Percentiles rank a stretch among this genome's conserved stretches.
These are phyloP conservation scores for Terfezia claveryi DNA, from an alignment of 495 filamentous ascomycete species.

Conservation along the genomic window DNA sequence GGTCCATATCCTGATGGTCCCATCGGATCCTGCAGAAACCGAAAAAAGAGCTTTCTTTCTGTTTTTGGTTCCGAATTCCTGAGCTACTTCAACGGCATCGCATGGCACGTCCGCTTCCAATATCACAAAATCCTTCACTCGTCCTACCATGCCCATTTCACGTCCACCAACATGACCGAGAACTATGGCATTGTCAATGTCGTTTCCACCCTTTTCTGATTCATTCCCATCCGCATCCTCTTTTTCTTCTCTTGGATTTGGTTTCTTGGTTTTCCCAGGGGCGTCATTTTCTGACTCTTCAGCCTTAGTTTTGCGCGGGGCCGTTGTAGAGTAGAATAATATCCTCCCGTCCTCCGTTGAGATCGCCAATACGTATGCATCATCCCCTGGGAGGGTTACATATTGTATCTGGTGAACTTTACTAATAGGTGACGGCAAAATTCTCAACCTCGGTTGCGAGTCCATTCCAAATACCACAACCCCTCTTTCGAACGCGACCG, in stretches of 20 bases:
- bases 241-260: not conserved
- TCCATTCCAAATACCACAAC: conserved; percentile 60
- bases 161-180: conserved; percentile 64
- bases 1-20: conserved; percentile 54
- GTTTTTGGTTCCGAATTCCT: not conserved
- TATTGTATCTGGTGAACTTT: conserved; percentile 73
- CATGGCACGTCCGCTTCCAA: conserved; percentile 25
- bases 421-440: conserved; percentile 31
- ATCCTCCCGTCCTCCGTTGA: conserved; percentile 88
- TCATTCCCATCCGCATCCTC: not conserved
- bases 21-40: conserved; percentile 66
- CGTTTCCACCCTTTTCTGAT: conserved; percentile 12
- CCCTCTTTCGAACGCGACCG: conserved; percentile 71
- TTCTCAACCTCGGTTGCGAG: not conserved
- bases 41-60: conserved; percentile 30
- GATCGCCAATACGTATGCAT: conserved; percentile 30
- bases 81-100: not conserved
- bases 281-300: conserved; percentile 18
- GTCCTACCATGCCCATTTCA: conserved; percentile 36
- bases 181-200: conserved; percentile 26
- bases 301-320: not conserved
- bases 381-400: conserved; percentile 24
- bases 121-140: conserved; percentile 75
- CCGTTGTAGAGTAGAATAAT: conserved; percentile 56
- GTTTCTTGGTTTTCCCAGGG: not conserved